Evolutionary conservation across 441 rosid genomes (phyloP).

Genomic region (Gossypium schwendimanii): DNA sequence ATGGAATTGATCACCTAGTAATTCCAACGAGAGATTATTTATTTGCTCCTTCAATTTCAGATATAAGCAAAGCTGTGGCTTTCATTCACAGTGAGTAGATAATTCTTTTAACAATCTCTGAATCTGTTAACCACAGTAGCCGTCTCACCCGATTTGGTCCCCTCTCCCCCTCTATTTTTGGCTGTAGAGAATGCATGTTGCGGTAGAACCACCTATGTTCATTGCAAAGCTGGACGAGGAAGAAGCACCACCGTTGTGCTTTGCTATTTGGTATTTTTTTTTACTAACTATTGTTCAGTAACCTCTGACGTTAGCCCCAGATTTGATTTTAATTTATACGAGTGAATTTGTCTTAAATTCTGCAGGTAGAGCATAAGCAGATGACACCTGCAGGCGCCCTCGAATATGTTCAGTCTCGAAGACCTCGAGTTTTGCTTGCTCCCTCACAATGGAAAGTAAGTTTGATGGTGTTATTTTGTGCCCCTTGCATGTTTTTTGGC

Average conservation of each 20-base stretch:
- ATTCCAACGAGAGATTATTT: conserved; percentile 85
- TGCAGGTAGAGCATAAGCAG: conserved; percentile 60
- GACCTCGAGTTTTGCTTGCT: conserved; percentile 73
- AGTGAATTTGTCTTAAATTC: conserved; percentile 7
- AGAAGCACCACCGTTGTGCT: conserved; percentile 78
- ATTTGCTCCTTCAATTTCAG: conserved; percentile 61
- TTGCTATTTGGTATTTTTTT: conserved; percentile 58
- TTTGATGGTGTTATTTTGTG: neutral
- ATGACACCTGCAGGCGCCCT: conserved; percentile 69
- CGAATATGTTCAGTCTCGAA: conserved; percentile 63
- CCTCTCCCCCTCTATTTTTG: neutral
- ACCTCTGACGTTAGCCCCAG: neutral
- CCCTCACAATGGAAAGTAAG: conserved; percentile 73
- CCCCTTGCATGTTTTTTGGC: neutral
- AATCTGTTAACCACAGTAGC: neutral
- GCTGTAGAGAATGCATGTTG: conserved; percentile 47
- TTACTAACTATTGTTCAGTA: neutral
- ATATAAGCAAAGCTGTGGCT: conserved; percentile 56
- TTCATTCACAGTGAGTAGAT: conserved; percentile 61
- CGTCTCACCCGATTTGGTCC: neutral
- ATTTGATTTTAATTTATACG: neutral
- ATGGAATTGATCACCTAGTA: conserved; percentile 65
- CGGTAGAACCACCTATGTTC: conserved; percentile 67
- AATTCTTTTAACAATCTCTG: neutral
- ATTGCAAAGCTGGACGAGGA: conserved; percentile 86